Evolutionary conservation across 1,284 basidiomycete species (phyloP).

Genomic region (Marasmius oreades): DNA sequence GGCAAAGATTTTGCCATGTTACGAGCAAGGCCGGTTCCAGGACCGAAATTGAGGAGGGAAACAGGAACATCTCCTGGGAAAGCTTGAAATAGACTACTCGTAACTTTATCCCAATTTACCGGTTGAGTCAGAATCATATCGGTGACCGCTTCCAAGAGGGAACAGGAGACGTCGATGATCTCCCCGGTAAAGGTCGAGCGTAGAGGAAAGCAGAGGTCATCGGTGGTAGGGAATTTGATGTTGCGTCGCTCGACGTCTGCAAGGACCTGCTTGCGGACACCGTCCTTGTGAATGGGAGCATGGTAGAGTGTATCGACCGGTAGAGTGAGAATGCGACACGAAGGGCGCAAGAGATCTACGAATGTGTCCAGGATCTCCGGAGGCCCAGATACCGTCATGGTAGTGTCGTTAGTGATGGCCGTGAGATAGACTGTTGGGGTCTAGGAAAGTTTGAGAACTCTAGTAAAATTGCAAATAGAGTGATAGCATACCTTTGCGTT

Average conservation of each 20-base stretch:
- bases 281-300: slow-evolving; percentile 30
- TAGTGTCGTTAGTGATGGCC: slow-evolving; percentile 42
- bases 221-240: slow-evolving; percentile 48
- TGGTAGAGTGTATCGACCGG: slow-evolving; percentile 55
- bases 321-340: slow-evolving; percentile 21
- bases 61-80: slow-evolving; percentile 23
- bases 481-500: neutral
- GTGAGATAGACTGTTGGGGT: slow-evolving; percentile 41
- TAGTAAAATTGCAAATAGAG: slow-evolving; percentile 11
- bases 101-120: slow-evolving; percentile 51
- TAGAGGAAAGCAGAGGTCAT: slow-evolving; percentile 41
- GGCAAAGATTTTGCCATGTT: slow-evolving; percentile 34
- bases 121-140: slow-evolving; percentile 56
- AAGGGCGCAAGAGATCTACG: slow-evolving; percentile 23
- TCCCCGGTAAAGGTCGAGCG: slow-evolving; percentile 48
- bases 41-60: slow-evolving; percentile 52
- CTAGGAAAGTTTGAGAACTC: slow-evolving; percentile 10
- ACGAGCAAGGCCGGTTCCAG: slow-evolving; percentile 43
- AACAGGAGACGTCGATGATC: slow-evolving; percentile 25
- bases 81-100: slow-evolving; percentile 24
- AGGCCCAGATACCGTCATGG: slow-evolving; percentile 55
- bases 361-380: slow-evolving; percentile 48
- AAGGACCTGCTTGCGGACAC: slow-evolving; percentile 37
- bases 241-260: slow-evolving; percentile 38
- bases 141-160: slow-evolving; percentile 46